Evolutionary conservation across 371 early-diverging fungal genomes (phyloP), one percentile per base, ranked within the genome.

Genomic region (Lichtheimia ramosa): DNA sequence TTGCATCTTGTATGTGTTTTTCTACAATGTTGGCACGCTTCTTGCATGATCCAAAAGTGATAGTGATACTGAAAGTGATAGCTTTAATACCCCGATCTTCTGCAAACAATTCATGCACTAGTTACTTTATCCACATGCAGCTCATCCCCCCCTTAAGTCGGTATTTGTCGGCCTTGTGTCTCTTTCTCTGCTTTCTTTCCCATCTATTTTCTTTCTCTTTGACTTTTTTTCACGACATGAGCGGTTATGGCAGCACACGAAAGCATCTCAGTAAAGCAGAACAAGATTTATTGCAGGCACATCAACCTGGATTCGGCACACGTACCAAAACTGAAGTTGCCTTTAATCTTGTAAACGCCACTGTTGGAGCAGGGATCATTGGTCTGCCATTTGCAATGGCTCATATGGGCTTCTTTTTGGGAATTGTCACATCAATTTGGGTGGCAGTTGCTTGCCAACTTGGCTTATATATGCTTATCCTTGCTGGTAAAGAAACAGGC

Each of bases 301-400:
- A 80, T 51, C 59, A 71, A 14, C 81, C 81, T 21, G 81, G 81
- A 21, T 77, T 77, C 61, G 81, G 81, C 20, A 56, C 77, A 41
- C 66, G 75, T 0, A 62, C 62, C 46, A 56, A 54, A 55, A 14
- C 69, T 12, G 75, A 77, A 52, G 83, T 83, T 23, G 71, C 82
- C 0, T 77, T 83, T 63, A 83, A 81, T 60, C 68, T 86, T 14
- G 81, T 83, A 46, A 86, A 86, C 61, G 81, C 84, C 10, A 86
- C 83, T 6, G 81, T 84, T 2, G 86, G 86, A 3, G 84, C 86
- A 24, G 86, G 86, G 41, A 73, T 74, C 52, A 66, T 62, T 54
- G 65, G 67, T 8, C 52, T 85, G 40, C 74, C 82, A 4, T 82
- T 74, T 65, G 81, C 83, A 5, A 68, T 82, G 57, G 66, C 73